A percentile compares a stretch with the other conserved stretches of the same genome.
Evolutionary conservation across 805 yeast species (phyloP).

Genomic region (Suhomyces kilbournensis): DNA sequence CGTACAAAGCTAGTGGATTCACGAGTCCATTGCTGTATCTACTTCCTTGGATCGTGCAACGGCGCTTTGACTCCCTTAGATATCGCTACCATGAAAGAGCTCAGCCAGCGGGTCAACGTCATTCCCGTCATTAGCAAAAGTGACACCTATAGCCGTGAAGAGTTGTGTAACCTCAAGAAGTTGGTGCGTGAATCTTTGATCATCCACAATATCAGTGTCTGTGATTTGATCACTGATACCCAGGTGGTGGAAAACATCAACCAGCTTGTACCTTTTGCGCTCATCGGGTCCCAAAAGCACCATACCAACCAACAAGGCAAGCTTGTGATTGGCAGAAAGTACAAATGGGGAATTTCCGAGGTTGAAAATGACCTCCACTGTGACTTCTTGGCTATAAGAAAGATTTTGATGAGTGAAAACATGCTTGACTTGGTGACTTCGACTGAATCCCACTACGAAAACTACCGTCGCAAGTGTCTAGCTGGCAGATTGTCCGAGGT

Average conservation of each 20-base stretch:
- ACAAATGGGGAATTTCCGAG: slow-evolving; percentile 85
- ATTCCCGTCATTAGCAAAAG: slow-evolving; percentile 40
- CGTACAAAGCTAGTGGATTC: slow-evolving; percentile 57
- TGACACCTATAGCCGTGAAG: slow-evolving; percentile 30
- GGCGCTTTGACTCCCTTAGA: slow-evolving; percentile 30
- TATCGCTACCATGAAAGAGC: slow-evolving; percentile 32
- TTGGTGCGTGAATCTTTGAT: slow-evolving; percentile 22
- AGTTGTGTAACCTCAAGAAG: slow-evolving; percentile 23
- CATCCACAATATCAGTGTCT: slow-evolving; percentile 25
- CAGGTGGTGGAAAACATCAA: slow-evolving; percentile 30
- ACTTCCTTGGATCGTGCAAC: slow-evolving; percentile 67
- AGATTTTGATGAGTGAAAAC: slow-evolving; percentile 62
- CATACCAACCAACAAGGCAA: slow-evolving; percentile 12
- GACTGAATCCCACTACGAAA: slow-evolving; percentile 76
- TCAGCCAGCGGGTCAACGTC: slow-evolving; percentile 32
- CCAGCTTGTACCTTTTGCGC: slow-evolving; percentile 60
- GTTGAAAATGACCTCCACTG: slow-evolving; percentile 75
- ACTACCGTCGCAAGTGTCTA: slow-evolving; percentile 59
- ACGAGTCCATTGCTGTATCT: slow-evolving; percentile 82
- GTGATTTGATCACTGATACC: slow-evolving; percentile 26
- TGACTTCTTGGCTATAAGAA: slow-evolving; percentile 66
- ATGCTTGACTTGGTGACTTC: slow-evolving; percentile 76
- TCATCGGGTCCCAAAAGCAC: slow-evolving; percentile 61
- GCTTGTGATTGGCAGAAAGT: slow-evolving; percentile 59
- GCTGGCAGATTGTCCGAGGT: slow-evolving; percentile 40